Evolutionary conservation across 768 basidiomycete genomes (phyloP).

Genomic region (Tephrocybe rancida): DNA sequence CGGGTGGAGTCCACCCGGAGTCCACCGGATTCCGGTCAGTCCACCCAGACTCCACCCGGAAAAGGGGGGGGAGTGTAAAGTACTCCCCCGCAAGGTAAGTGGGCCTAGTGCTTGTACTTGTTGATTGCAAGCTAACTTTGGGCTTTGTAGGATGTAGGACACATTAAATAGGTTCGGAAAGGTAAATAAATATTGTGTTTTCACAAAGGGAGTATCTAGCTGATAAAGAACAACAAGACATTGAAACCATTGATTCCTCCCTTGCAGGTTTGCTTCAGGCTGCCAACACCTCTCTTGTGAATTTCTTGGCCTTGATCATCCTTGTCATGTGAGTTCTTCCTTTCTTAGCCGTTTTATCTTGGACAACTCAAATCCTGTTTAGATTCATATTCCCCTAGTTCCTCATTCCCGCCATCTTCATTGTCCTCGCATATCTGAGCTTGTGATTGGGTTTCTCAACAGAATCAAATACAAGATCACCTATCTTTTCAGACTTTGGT

Average conservation of each 20-base stretch:
- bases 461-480: conserved; percentile 87
- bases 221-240: conserved; percentile 46
- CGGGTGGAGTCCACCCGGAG: too few species aligned
- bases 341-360: background rate
- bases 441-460: conserved; percentile 74
- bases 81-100: conserved; percentile 73
- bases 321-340: conserved; percentile 62
- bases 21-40: too few species aligned
- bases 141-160: conserved; percentile 63
- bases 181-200: conserved; percentile 30
- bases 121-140: background rate
- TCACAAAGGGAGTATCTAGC: background rate
- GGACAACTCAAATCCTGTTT: background rate
- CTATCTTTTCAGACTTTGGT: conserved; percentile 82
- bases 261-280: conserved; percentile 69
- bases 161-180: conserved; percentile 87
- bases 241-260: conserved; percentile 84
- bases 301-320: conserved; percentile 75
- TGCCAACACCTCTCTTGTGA: conserved; percentile 78
- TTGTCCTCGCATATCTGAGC: conserved; percentile 72
- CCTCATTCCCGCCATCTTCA: conserved; percentile 72
- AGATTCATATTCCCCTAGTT: conserved; percentile 82
- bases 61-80: too few species aligned
- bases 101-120: background rate
- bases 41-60: too few species aligned